These are phyloP conservation scores for Microthlaspi erraticum DNA, from an alignment of 345 rosid genomes.

Conservation along the genomic window DNA sequence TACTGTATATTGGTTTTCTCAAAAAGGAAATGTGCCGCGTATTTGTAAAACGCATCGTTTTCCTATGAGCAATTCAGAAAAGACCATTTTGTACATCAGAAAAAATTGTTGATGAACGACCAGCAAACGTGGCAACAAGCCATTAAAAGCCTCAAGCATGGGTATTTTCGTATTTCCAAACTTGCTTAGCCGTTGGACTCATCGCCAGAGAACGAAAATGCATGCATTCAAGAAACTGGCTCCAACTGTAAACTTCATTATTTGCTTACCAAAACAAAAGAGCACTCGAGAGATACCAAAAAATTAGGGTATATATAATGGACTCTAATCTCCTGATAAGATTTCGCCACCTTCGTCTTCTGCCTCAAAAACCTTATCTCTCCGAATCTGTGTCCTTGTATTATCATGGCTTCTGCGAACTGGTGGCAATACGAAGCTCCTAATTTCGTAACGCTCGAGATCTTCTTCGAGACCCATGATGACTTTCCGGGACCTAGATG, in stretches of 20 bases:
- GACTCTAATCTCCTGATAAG: neutral
- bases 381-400: neutral
- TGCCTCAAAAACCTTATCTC: neutral
- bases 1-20: no score
- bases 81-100: no score
- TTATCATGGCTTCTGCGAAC: slow-evolving; percentile 42
- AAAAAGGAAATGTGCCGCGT: no score
- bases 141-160: no score
- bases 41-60: no score
- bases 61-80: no score
- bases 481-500: slow-evolving; percentile 87
- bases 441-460: slow-evolving; percentile 53
- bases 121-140: no score
- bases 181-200: no score
- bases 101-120: no score
- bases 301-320: slow-evolving; percentile 22
- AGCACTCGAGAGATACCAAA: neutral
- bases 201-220: neutral
- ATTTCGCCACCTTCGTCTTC: neutral
- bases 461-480: slow-evolving; percentile 62
- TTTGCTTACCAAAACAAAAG: slow-evolving; percentile 18
- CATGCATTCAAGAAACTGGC: neutral
- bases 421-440: slow-evolving; percentile 65
- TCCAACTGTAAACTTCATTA: neutral
- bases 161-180: no score